Evolutionary conservation across 2,329 filamentous ascomycete genomes (phyloP).

Genomic region (Pyrenophora tritici-repentis): DNA sequence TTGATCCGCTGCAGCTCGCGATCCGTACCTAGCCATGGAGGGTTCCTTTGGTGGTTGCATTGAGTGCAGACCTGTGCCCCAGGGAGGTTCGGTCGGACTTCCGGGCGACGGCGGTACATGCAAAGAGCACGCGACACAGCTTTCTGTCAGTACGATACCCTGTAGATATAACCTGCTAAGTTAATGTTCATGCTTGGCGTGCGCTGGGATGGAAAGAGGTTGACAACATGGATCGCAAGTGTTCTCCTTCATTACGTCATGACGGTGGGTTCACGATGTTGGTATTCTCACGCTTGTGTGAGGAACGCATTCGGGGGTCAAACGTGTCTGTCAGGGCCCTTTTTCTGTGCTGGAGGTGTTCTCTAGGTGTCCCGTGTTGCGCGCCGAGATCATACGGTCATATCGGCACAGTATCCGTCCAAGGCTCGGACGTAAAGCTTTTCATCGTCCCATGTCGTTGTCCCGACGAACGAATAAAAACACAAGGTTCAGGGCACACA

Average conservation of each 20-base stretch:
- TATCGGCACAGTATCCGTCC: slow-evolving; percentile 8
- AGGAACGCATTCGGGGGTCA: too few relatives aligned
- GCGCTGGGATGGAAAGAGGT: not conserved
- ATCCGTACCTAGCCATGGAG: slow-evolving; percentile 12
- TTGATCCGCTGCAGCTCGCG: slow-evolving; percentile 22
- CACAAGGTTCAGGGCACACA: slow-evolving; percentile 11
- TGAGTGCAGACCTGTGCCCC: too few relatives aligned
- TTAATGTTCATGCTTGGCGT: not conserved
- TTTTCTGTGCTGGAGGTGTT: too few relatives aligned
- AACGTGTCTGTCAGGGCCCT: too few relatives aligned
- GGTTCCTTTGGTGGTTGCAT: slow-evolving; percentile 2
- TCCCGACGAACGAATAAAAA: slow-evolving; percentile 11
- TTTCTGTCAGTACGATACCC: not conserved
- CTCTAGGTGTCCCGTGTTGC: too few relatives aligned
- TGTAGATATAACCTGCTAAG: not conserved
- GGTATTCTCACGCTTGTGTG: too few relatives aligned
- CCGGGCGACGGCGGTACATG: not conserved
- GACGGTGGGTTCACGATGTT: not conserved
- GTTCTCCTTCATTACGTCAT: not conserved
- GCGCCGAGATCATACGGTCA: not conserved
- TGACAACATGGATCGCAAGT: not conserved
- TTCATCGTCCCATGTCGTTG: not conserved
- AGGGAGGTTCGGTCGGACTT: not conserved
- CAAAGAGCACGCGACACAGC: slow-evolving; percentile 11
- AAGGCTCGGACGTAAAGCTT: slow-evolving; percentile 1